Base-by-base conservation (phyloP, 2,329 filamentous ascomycete genomes). In the Sarocladium strictum region DNA sequence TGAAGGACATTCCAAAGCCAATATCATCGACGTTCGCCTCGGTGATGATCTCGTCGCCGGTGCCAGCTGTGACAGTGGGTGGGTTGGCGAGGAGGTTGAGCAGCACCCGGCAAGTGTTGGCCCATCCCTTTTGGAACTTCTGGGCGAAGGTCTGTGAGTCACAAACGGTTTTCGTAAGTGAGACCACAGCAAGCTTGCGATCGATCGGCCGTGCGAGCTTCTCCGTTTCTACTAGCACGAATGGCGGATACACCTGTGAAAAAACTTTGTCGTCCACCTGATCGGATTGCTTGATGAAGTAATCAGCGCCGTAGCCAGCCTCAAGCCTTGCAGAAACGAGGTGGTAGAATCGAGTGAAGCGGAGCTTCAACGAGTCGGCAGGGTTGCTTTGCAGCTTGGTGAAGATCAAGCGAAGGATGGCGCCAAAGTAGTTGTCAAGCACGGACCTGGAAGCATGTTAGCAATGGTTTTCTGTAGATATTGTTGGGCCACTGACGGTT, bases 11-110 rank as follows among this genome's bases (percentile, higher is more conserved):
- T 24, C 94, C 94, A 65, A 99, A 99, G 26, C 90, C 87, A 61
- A 97, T 85, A 67, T 99, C 94, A 63, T 99, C 94, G 24, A 96
- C 89, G 64, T 97, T 93, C 2, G 90, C 86, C 67, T 97, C 94
- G 11, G 84, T 82, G 59, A 96, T 86, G 52, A 89, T 74, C 61
- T 95, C 90, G 59, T 90, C 86, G 55, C 86, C 85, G 33, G 79
- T 74, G 1, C 86, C 81, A 15, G 76, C 73, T 6, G 80, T 73
- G 3, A 93, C 81, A 33, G 75, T 72, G 2, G 93, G 92, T 24
- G 93, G 90, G 70, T 96, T 95, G 66, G 93, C 87, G 7, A 99
- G 79, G 14, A 97, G 79, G 62, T 93, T 90, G 40, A 99, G 80
- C 56, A 99, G 78, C n/a, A 88, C 85, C 66, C 93, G 89, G 66